Conservation (phyloP, 495 filamentous ascomycete species). For the Hypoxylon intermedium region DNA sequence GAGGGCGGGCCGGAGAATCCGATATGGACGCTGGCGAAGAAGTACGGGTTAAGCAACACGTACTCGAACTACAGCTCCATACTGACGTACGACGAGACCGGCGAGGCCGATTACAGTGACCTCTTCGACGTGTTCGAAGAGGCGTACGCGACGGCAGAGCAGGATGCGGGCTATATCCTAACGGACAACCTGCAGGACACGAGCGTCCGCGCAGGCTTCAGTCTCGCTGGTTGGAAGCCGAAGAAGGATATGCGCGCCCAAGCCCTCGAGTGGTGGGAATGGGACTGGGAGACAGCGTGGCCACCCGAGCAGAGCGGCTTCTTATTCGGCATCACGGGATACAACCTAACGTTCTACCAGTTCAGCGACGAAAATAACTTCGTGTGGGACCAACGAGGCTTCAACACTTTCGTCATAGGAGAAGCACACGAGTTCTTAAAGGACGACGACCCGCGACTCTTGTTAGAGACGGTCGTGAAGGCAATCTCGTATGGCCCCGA, state of each 20-base stretch:
- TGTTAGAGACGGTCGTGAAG: conserved; percentile 66
- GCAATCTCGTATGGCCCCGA: conserved; percentile 61
- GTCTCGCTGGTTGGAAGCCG: conserved; percentile 70
- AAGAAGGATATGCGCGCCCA: conserved; percentile 63
- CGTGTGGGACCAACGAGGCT: conserved; percentile 72
- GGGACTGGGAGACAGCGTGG: conserved; percentile 64
- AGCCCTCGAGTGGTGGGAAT: conserved; percentile 66
- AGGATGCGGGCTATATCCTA: conserved; percentile 65
- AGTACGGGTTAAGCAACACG: conserved; percentile 66
- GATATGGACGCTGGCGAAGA: conserved; percentile 71
- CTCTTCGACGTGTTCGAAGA: conserved; percentile 61
- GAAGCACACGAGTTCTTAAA: conserved; percentile 69
- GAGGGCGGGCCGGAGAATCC: conserved; percentile 68
- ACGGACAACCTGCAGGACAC: conserved; percentile 68
- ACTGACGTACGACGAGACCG: conserved; percentile 64
- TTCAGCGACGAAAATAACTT: conserved; percentile 67
- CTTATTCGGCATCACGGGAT: conserved; percentile 42
- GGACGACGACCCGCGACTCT: conserved; percentile 63
- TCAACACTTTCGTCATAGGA: conserved; percentile 65
- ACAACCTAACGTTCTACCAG: conserved; percentile 50
- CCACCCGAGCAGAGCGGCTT: conserved; percentile 50
- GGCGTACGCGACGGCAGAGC: conserved; percentile 57
- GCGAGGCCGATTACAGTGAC: conserved; percentile 57
- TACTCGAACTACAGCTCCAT: conserved; percentile 70
- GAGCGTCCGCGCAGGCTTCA: conserved; percentile 65